These are phyloP conservation scores for Globisporangium cystogenes DNA, from an alignment of 352 stramenopile species.

Conservation along the genomic window DNA sequence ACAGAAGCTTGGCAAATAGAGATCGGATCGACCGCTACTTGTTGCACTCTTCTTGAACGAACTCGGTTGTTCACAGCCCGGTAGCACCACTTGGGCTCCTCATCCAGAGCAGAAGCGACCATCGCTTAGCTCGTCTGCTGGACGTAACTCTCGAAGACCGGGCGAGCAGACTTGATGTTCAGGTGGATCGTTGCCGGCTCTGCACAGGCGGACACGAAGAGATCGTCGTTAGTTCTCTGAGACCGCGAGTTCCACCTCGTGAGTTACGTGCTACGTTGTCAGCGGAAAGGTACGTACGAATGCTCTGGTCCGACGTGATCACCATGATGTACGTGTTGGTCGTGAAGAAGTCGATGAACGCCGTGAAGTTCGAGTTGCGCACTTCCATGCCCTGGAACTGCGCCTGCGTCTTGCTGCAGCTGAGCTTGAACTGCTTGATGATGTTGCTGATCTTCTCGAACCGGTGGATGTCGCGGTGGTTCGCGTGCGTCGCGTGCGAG, in stretches of 20 bases:
- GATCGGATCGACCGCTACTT: too few relatives aligned
- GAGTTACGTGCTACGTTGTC: too few relatives aligned
- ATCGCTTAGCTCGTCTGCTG: slow-evolving; percentile 79
- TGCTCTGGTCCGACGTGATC: slow-evolving; percentile 92
- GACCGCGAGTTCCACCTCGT: too few relatives aligned
- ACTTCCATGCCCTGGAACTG: slow-evolving; percentile 98
- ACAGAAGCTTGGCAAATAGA: not conserved
- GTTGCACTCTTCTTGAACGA: too few relatives aligned
- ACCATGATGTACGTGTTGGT: slow-evolving; percentile 99
- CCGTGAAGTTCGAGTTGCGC: slow-evolving; percentile 97
- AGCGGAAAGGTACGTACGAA: too few relatives aligned
- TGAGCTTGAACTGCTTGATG: slow-evolving; percentile 99
- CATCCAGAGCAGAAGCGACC: not conserved
- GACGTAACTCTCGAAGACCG: slow-evolving; percentile 96
- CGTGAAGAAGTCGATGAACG: slow-evolving; percentile 98
- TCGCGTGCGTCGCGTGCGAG: slow-evolving; percentile 89
- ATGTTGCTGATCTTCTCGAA: slow-evolving; percentile 99
- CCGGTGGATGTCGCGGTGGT: slow-evolving; percentile 95
- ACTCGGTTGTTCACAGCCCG: too few relatives aligned
- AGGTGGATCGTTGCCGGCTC: slow-evolving; percentile 93
- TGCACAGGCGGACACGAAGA: slow-evolving; percentile 16
- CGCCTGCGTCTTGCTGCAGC: slow-evolving; percentile 96
- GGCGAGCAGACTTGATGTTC: slow-evolving; percentile 95
- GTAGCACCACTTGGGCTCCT: too few relatives aligned
- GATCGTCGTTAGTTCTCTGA: not conserved